Percentiles rank a stretch among this genome's conserved stretches.
phyloP scores from a whole-genome alignment of 2,329 filamentous ascomycete genomes.

The Elsinoe batatas region DNA sequence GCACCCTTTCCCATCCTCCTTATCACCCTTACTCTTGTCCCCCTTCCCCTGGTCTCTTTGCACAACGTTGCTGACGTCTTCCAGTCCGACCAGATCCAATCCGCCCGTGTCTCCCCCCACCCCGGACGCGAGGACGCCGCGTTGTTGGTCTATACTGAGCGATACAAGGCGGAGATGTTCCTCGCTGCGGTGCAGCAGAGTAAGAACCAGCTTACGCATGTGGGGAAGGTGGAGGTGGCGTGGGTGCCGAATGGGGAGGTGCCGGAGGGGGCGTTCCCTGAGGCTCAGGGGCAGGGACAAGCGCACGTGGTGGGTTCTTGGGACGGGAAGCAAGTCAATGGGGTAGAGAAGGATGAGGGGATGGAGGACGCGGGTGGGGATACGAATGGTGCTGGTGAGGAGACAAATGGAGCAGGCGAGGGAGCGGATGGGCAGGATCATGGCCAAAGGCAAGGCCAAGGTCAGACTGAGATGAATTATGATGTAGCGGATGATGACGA shows the following conservation, averaged over 20 bases:
- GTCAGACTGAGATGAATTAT: slow-evolving; percentile 29
- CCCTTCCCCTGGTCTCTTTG: not conserved
- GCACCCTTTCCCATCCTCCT: not conserved
- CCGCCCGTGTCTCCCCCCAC: slow-evolving; percentile 30
- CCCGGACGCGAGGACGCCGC: slow-evolving; percentile 30
- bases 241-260: slow-evolving; percentile 45
- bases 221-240: slow-evolving; percentile 54
- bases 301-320: slow-evolving; percentile 41
- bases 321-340: not conserved
- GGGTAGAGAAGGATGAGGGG: not conserved
- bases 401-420: not conserved
- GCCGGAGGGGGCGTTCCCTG: slow-evolving; percentile 16
- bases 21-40: not conserved
- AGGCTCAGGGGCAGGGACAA: slow-evolving; percentile 38
- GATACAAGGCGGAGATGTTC: slow-evolving; percentile 54
- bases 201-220: slow-evolving; percentile 43
- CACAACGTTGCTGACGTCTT: not conserved
- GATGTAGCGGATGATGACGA: slow-evolving; percentile 43
- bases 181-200: slow-evolving; percentile 24
- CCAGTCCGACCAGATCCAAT: slow-evolving; percentile 24
- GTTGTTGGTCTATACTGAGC: slow-evolving; percentile 35
- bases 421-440: slow-evolving; percentile 10
- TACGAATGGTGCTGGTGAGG: not conserved
- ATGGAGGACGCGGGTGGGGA: slow-evolving; percentile 17
- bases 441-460: slow-evolving; percentile 2